A percentile compares a stretch with the other conserved stretches of the same genome.
Conservation (phyloP, 2,329 filamentous ascomycete species). For the Alternaria sp. region DNA sequence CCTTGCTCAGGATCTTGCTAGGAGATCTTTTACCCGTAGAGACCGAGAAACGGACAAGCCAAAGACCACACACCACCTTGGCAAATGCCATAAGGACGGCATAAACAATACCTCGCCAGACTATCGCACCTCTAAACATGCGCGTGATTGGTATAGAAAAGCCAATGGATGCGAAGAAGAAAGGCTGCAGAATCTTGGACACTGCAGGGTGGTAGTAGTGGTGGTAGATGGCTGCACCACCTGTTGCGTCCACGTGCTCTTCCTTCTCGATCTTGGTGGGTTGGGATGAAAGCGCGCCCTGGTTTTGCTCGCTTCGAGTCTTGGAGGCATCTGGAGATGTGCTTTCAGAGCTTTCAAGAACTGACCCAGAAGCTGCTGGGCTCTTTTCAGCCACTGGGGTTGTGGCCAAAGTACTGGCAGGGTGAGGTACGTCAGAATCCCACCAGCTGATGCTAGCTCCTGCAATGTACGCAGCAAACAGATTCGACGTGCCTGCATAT, state of each 20-base stretch:
- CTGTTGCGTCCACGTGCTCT: conserved; percentile 13
- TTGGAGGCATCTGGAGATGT: background rate
- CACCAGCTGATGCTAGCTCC: conserved; percentile 69
- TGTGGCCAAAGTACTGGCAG: background rate
- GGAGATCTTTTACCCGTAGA: conserved; percentile 16
- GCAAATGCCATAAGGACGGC: conserved; percentile 72
- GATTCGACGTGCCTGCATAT: conserved; percentile 69
- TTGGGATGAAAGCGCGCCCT: background rate
- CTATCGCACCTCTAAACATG: conserved; percentile 69
- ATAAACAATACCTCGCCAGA: conserved; percentile 80
- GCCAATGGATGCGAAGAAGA: conserved; percentile 80
- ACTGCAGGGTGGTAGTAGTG: conserved; percentile 58
- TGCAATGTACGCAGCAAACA: conserved; percentile 69
- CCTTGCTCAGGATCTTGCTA: conserved; percentile 16
- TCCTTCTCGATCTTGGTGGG: background rate
- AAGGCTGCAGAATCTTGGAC: conserved; percentile 68
- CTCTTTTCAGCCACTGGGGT: background rate
- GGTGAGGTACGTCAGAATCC: conserved; percentile 55
- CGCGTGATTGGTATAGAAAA: conserved; percentile 79
- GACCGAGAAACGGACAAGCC: conserved; percentile 51
- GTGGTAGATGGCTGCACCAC: conserved; percentile 53
- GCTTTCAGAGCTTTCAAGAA: background rate
- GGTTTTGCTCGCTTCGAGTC: background rate
- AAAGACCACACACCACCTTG: conserved; percentile 54
- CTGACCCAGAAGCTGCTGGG: background rate